Evolutionary conservation across 2,329 filamentous ascomycete genomes (phyloP).

Genomic region (Malbranchea zuffiana): DNA sequence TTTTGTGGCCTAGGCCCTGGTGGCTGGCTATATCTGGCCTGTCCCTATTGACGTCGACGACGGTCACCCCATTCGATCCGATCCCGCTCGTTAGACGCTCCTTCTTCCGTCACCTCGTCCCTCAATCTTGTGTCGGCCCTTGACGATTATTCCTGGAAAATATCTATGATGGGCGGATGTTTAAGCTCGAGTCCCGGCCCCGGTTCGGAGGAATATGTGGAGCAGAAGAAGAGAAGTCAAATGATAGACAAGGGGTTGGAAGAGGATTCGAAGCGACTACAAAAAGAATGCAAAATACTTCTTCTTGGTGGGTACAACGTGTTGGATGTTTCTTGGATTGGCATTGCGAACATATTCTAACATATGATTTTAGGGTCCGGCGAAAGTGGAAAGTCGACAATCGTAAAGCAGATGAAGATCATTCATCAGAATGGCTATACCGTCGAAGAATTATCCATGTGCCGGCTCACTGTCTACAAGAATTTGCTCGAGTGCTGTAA

Average conservation of each 20-base stretch:
- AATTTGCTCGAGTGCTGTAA: constrained; percentile 96
- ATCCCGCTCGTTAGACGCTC: background rate
- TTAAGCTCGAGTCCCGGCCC: constrained; percentile 53
- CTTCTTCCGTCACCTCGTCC: background rate
- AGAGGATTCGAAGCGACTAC: constrained; percentile 83
- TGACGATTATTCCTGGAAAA: constrained; percentile 8
- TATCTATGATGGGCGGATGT: constrained; percentile 67
- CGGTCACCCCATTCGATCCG: background rate
- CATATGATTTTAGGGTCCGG: constrained; percentile 60
- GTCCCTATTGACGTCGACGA: too few relatives aligned
- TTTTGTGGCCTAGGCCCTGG: constrained; percentile 9
- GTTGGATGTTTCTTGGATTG: constrained; percentile 1
- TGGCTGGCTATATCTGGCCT: constrained; percentile 10
- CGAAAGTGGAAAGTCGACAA: constrained; percentile 97
- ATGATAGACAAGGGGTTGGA: constrained; percentile 88
- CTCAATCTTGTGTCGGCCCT: constrained; percentile 4
- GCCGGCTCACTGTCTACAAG: constrained; percentile 94
- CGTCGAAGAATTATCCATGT: constrained; percentile 83
- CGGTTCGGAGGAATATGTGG: constrained; percentile 64
- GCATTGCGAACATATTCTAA: constrained; percentile 8
- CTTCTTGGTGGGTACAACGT: constrained; percentile 62
- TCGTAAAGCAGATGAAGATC: constrained; percentile 99
- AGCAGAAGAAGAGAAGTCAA: constrained; percentile 93
- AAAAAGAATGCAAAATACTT: constrained; percentile 97
- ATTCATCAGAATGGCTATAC: constrained; percentile 98